Conservation (phyloP, 2,329 filamentous ascomycete genomes). For the Xylaria sp. region DNA sequence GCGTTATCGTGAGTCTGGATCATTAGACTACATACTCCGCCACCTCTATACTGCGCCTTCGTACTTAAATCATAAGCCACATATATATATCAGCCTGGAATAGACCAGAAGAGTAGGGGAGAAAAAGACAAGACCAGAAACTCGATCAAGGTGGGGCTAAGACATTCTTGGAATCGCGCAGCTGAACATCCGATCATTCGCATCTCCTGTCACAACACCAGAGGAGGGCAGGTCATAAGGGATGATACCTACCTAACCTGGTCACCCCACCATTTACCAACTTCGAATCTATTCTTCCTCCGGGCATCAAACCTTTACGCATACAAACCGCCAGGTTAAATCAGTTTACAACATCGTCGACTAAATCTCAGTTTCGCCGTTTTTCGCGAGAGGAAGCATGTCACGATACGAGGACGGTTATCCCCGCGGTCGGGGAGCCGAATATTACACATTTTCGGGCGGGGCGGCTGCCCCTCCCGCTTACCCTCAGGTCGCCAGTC, state of each 20-base stretch:
- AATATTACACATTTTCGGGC: slow-evolving; percentile 39
- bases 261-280: slow-evolving; percentile 27
- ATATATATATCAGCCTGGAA: neutral
- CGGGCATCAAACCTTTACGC: neutral
- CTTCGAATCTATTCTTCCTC: neutral
- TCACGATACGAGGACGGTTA: slow-evolving; percentile 45
- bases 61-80: neutral
- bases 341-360: slow-evolving; percentile 1
- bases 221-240: slow-evolving; percentile 23
- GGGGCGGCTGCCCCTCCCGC: slow-evolving; percentile 14
- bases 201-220: slow-evolving; percentile 29
- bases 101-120: neutral
- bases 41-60: neutral
- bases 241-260: neutral
- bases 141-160: slow-evolving; percentile 24
- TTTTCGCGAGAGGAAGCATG: slow-evolving; percentile 37
- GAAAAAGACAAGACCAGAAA: neutral
- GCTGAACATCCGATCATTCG: slow-evolving; percentile 31
- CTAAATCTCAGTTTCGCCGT: neutral
- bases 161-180: slow-evolving; percentile 27
- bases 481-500: slow-evolving; percentile 35
- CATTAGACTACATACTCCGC: neutral
- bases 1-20: neutral
- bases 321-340: neutral
- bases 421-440: slow-evolving; percentile 38